Conservation (phyloP, 1,284 basidiomycete species). For the Boletus semigastroideus region DNA sequence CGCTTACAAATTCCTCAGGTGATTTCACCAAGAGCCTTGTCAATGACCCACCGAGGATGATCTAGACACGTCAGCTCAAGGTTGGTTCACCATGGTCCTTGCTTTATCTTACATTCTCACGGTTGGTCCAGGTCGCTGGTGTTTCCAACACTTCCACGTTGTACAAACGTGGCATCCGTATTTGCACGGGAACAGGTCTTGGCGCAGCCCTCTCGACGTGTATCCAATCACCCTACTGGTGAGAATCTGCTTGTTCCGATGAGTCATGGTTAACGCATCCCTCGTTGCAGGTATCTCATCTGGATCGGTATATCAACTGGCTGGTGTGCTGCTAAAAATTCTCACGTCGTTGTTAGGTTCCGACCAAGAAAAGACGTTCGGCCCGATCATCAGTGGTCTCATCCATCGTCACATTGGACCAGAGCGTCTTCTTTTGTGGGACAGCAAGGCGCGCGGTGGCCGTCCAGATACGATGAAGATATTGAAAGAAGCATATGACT, state of each 20-base stretch:
- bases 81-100: conserved; percentile 33
- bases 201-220: conserved; percentile 79
- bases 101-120: conserved; percentile 5
- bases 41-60: conserved; percentile 58
- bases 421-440: conserved; percentile 71
- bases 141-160: conserved; percentile 75
- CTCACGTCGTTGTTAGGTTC: conserved; percentile 46
- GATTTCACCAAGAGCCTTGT: conserved; percentile 74
- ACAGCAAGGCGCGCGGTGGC: conserved; percentile 65
- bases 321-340: background rate
- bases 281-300: conserved; percentile 59
- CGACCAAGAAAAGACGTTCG: conserved; percentile 77
- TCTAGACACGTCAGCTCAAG: conserved; percentile 77
- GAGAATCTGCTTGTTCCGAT: conserved; percentile 23
- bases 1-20: conserved; percentile 36
- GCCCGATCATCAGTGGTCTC: conserved; percentile 68
- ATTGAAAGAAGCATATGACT: conserved; percentile 61
- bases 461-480: conserved; percentile 78
- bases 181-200: conserved; percentile 77
- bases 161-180: conserved; percentile 73
- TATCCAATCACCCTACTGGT: conserved; percentile 70
- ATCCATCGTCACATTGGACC: conserved; percentile 66
- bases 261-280: conserved; percentile 9
- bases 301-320: conserved; percentile 60
- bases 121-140: conserved; percentile 58